Percentiles rank a stretch among this genome's conserved stretches.
Conservation (phyloP, 345 rosid genomes). For the Geranium rotundifolium region DNA sequence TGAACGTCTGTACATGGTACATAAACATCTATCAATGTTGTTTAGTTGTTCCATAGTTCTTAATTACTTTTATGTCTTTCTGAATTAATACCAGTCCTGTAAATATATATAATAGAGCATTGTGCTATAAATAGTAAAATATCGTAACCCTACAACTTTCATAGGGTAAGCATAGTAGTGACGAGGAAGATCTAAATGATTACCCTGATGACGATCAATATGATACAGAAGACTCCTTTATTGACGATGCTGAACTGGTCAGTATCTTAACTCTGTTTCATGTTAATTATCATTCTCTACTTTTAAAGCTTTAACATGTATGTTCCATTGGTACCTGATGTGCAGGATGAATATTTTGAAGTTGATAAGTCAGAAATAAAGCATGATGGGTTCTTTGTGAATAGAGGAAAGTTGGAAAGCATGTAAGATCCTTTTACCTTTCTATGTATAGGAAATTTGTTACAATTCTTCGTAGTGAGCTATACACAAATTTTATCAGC, state of each 20-base stretch:
- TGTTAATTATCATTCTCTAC: no score
- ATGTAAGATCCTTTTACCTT: slow-evolving; percentile 41
- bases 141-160: slow-evolving; percentile 7
- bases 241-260: slow-evolving; percentile 92
- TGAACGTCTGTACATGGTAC: slow-evolving; percentile 88
- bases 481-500: no score
- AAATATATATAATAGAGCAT: no score
- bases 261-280: slow-evolving; percentile 13
- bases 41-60: background rate
- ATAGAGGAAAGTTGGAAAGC: slow-evolving; percentile 79
- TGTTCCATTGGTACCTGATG: no score
- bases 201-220: slow-evolving; percentile 86
- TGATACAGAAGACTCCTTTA: slow-evolving; percentile 94
- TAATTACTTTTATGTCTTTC: no score
- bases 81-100: no score
- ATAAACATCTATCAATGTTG: background rate
- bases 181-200: slow-evolving; percentile 77
- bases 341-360: slow-evolving; percentile 94
- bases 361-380: slow-evolving; percentile 85
- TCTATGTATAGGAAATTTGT: background rate
- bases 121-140: no score
- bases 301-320: no score
- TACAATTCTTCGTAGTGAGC: no score
- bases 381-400: slow-evolving; percentile 87
- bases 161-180: slow-evolving; percentile 92